Conservation (phyloP, 2,329 filamentous ascomycete species). For the Magnaporthiopsis rhizophila region DNA sequence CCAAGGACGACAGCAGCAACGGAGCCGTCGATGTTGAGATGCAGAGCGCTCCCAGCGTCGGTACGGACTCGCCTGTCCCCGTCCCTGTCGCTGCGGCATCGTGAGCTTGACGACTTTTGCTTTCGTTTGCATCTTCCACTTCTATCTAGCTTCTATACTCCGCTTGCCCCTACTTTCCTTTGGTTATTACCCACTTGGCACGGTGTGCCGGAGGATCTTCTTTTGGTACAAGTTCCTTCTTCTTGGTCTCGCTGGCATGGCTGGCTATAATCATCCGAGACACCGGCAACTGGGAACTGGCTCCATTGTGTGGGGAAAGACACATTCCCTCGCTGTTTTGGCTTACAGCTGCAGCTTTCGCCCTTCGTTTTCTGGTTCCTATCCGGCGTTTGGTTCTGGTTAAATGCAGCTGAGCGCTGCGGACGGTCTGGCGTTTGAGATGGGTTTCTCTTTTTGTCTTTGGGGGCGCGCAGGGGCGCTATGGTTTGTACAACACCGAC, state of each 20-base stretch:
- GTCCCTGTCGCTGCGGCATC: slow-evolving; percentile 34
- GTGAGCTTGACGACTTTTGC: neutral
- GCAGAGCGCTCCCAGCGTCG: slow-evolving; percentile 40
- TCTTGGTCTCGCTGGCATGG: neutral
- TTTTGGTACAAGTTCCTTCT: neutral
- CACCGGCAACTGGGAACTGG: neutral
- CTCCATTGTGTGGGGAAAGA: neutral
- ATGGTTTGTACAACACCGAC: neutral
- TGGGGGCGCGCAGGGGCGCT: neutral
- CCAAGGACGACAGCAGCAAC: slow-evolving; percentile 29
- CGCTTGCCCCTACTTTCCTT: neutral
- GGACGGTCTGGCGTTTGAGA: neutral
- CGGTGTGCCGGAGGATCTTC: neutral
- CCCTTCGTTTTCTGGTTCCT: neutral
- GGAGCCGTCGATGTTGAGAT: slow-evolving; percentile 42
- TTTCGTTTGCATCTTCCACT: neutral
- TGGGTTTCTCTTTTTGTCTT: neutral
- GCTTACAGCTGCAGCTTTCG: neutral
- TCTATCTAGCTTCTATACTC: neutral
- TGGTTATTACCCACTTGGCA: neutral
- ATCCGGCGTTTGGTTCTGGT: neutral
- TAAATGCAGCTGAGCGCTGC: neutral
- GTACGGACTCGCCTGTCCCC: slow-evolving; percentile 44
- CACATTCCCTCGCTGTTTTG: neutral
- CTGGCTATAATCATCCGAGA: neutral